These are phyloP conservation scores for Bruguiera gymnorhiza DNA, from an alignment of 345 rosid genomes.

Conservation along the genomic window DNA sequence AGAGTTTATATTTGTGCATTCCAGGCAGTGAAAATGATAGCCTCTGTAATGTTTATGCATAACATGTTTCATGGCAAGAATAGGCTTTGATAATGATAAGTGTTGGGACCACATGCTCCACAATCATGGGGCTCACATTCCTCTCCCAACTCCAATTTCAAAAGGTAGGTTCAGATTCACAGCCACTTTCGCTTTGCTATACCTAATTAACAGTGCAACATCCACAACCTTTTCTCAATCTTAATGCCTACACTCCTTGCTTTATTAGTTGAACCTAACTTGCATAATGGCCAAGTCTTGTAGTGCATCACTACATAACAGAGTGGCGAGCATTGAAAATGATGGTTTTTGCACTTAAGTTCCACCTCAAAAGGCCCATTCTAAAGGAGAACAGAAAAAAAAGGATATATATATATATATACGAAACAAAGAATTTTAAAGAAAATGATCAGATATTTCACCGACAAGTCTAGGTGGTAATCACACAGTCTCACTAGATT, in stretches of 20 bases:
- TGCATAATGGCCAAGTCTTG: not conserved
- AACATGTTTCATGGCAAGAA: slow-evolving; percentile 17
- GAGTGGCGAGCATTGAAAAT: slow-evolving; percentile 15
- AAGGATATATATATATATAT: no score
- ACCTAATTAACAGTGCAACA: slow-evolving; percentile 13
- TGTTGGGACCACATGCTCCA: slow-evolving; percentile 30
- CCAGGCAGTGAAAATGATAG: slow-evolving; percentile 36
- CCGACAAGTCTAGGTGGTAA: not conserved
- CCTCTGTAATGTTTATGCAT: slow-evolving; percentile 15
- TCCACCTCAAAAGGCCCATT: not conserved
- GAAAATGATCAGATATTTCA: no score
- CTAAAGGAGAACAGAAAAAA: not conserved
- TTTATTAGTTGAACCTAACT: not conserved
- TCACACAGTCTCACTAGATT: not conserved
- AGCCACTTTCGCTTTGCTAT: slow-evolving; percentile 28
- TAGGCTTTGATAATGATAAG: slow-evolving; percentile 27
- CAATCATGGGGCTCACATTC: slow-evolving; percentile 20
- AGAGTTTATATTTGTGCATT: slow-evolving; percentile 16
- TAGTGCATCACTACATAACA: not conserved
- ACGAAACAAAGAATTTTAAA: not conserved
- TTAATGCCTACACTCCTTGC: slow-evolving; percentile 6
- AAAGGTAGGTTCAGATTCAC: slow-evolving; percentile 45
- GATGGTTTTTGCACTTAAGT: slow-evolving; percentile 4
- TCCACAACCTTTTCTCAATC: not conserved
- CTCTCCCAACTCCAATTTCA: slow-evolving; percentile 30